Conservation (phyloP, 768 basidiomycete genomes). For the Chalciporus piperatus region DNA sequence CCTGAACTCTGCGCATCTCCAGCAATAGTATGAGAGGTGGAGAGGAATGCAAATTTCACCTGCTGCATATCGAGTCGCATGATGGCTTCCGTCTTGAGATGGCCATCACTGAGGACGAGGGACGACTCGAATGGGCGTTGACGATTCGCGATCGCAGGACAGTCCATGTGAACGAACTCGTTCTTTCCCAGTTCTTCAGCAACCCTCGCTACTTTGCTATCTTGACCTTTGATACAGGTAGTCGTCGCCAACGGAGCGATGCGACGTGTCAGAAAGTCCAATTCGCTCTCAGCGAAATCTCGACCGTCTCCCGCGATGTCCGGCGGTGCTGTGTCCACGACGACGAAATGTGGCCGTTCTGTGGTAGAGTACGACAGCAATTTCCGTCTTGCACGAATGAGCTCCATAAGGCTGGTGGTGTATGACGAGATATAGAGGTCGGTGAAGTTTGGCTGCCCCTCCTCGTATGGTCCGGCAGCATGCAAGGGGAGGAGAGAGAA, state of each 20-base stretch:
- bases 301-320: too few species aligned
- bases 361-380: not conserved
- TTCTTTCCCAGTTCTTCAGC: constrained; percentile 1
- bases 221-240: not conserved
- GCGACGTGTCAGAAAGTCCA: not conserved
- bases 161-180: constrained; percentile 22
- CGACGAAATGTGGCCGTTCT: not conserved
- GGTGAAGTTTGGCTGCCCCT: constrained; percentile 6
- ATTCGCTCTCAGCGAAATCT: too few species aligned
- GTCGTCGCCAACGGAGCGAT: not conserved
- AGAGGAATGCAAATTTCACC: constrained; percentile 13
- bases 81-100: constrained; percentile 2
- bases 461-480: constrained; percentile 12
- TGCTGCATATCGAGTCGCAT: constrained; percentile 3
- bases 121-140: constrained; percentile 13
- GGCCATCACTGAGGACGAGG: constrained; percentile 2
- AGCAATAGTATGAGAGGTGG: too few species aligned
- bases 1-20: too few species aligned
- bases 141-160: constrained; percentile 13
- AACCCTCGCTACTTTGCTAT: not conserved
- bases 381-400: constrained; percentile 10
- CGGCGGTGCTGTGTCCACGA: too few species aligned
- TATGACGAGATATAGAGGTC: constrained; percentile 20
- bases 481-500: constrained; percentile 16
- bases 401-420: constrained; percentile 15